Conservation (phyloP, 1,284 basidiomycete genomes). For the Phellopilus nigrolimitatus region DNA sequence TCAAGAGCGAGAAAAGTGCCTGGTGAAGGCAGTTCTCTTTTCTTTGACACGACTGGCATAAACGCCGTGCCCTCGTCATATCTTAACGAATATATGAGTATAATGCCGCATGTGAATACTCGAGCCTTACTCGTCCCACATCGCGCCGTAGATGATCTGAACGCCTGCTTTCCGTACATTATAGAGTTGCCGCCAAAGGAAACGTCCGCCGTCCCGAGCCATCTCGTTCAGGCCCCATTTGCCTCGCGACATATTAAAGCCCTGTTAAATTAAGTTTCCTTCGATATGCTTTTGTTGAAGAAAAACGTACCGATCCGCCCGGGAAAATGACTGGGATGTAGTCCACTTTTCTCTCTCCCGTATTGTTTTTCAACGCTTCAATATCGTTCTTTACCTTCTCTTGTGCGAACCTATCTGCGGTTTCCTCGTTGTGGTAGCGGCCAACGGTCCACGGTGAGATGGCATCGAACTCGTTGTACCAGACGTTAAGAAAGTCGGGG, state of each 20-base stretch:
- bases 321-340: conserved; percentile 74
- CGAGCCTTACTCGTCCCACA: conserved; percentile 73
- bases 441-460: conserved; percentile 76
- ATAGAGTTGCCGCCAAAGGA: conserved; percentile 70
- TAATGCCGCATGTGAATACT: neutral
- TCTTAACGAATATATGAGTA: conserved; percentile 31
- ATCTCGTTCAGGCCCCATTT: conserved; percentile 65
- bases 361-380: conserved; percentile 47
- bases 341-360: conserved; percentile 50
- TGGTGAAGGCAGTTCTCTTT: conserved; percentile 51
- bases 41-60: conserved; percentile 59
- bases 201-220: conserved; percentile 61
- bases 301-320: conserved; percentile 60
- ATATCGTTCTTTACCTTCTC: conserved; percentile 57
- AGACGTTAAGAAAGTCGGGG: conserved; percentile 56
- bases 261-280: conserved; percentile 34
- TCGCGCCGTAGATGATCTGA: conserved; percentile 68
- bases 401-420: conserved; percentile 55
- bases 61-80: conserved; percentile 79
- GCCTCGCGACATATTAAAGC: conserved; percentile 60
- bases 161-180: conserved; percentile 58
- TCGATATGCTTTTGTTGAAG: neutral
- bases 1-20: conserved; percentile 64
- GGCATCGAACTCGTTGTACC: conserved; percentile 68
- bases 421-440: conserved; percentile 49